Evolutionary conservation across 1,139 yeast species (phyloP), one percentile per base, ranked within the genome.

Genomic region (Kodamaea sp.): DNA sequence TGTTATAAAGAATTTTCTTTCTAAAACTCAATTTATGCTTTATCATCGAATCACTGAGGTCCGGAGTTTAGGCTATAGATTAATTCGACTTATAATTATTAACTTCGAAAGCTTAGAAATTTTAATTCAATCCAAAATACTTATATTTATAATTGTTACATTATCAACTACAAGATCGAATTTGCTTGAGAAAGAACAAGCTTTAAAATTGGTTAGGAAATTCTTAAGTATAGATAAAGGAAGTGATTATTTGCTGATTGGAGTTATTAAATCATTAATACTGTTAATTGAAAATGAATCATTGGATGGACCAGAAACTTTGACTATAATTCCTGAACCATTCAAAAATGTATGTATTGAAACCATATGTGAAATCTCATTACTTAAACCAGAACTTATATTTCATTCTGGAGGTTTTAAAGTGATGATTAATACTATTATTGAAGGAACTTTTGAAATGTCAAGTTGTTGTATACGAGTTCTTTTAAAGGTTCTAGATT

Each of bases 141-240:
- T 87, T 44, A 72, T 78, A 5, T 77, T 82, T 49, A 60, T 89
- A 8, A 76, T 86, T 5, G 68, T 81, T 12, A 73, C 94, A 0
- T 63, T 92, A 37, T 73, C 87, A 0, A 79, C 80, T 40, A 73
- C 76, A 23, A 59, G 68, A 26, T 61, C 75, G 10, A 62, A 67
- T 32, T 69, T 78, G 24, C 60, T 78, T 4, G 97, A 90, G 53
- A 75, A 92, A 46, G 81, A 81, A 34, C 90, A 90, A 53, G 95
- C 96, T 0, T 53, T 92, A 29, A 84, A 83, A 52, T 65, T 90
- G 25, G 62, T 88, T 1, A 69, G 97, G 27, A 66, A 73, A 32
- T 79, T 85, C 44, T 55, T 85, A 8, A 79, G 73, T 31, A 67
- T 79, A 2, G 78, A 77, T 2, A 70, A 66, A 28, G 90, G 90